Conservation (phyloP, 768 basidiomycete genomes). For the Tubosaeta sp. region DNA sequence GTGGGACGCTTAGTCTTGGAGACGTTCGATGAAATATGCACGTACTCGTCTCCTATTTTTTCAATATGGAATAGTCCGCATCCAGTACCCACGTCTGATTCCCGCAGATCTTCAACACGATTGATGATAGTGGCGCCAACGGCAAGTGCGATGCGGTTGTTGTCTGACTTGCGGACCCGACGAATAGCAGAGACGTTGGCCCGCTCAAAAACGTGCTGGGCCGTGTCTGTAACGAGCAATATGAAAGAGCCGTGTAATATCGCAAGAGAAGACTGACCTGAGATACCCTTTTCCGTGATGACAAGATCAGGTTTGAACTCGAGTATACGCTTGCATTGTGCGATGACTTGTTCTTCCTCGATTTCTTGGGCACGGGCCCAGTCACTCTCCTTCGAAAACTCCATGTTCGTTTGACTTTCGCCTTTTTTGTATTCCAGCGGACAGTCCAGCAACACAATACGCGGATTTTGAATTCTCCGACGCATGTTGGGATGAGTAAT, state of each 20-base stretch:
- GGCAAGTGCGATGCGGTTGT: conserved; percentile 96
- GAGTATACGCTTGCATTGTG: conserved; percentile 75
- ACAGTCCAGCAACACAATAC: conserved; percentile 88
- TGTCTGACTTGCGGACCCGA: conserved; percentile 97
- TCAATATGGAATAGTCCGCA: conserved; percentile 97
- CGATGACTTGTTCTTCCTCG: conserved; percentile 95
- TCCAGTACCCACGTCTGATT: conserved; percentile 84
- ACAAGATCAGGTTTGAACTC: conserved; percentile 95
- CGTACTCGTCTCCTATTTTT: conserved; percentile 92
- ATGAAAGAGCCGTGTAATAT: not conserved
- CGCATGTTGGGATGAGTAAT: conserved; percentile 98
- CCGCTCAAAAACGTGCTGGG: conserved; percentile 86
- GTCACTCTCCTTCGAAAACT: conserved; percentile 90
- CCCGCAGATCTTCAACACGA: conserved; percentile 89
- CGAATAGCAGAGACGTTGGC: conserved; percentile 90
- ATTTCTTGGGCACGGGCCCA: conserved; percentile 91
- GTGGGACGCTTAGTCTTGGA: not conserved
- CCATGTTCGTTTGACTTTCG: conserved; percentile 97
- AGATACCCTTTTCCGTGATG: conserved; percentile 97
- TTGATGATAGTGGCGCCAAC: conserved; percentile 97
- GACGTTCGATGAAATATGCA: not conserved
- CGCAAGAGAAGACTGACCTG: conserved; percentile 50
- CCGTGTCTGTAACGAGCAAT: conserved; percentile 57
- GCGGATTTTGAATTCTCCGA: conserved; percentile 80
- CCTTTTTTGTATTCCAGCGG: conserved; percentile 99